Percentiles rank a stretch among this genome's conserved stretches.
Conservation (phyloP, 164 flowering plant genomes). For the Tinospora cordifolia region DNA sequence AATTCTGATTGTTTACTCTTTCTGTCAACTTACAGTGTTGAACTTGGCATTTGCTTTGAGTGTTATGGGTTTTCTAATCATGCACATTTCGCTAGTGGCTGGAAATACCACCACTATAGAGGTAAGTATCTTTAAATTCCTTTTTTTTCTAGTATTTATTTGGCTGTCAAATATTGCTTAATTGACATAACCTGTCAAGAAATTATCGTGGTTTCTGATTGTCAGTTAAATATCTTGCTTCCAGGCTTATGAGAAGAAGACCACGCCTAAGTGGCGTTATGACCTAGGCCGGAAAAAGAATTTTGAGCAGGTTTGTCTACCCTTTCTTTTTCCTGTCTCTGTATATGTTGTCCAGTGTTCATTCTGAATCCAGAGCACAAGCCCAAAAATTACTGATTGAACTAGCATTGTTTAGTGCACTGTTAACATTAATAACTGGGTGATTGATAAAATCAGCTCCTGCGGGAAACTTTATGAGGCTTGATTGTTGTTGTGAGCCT, state of each 20-base stretch:
- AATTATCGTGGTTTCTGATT: neutral
- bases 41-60: constrained; percentile 93
- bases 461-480: neutral
- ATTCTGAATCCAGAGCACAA: neutral
- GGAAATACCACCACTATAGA: constrained; percentile 97
- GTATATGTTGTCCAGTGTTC: neutral
- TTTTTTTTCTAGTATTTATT: neutral
- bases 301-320: constrained; percentile 55
- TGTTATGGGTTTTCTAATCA: constrained; percentile 87
- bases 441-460: neutral
- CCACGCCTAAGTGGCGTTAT: constrained; percentile 77
- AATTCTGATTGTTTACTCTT: constrained; percentile 1
- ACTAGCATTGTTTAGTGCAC: neutral
- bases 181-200: neutral
- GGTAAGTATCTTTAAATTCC: constrained; percentile 36
- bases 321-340: too few relatives aligned
- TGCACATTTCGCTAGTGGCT: constrained; percentile 83
- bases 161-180: neutral
- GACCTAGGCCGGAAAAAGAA: constrained; percentile 70
- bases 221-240: constrained; percentile 6
- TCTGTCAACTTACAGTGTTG: constrained; percentile 42
- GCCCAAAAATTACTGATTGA: neutral
- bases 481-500: neutral
- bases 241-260: constrained; percentile 96
- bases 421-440: neutral